Conservation (phyloP, 257 asterid species). For the Salvia miltiorrhiza region DNA sequence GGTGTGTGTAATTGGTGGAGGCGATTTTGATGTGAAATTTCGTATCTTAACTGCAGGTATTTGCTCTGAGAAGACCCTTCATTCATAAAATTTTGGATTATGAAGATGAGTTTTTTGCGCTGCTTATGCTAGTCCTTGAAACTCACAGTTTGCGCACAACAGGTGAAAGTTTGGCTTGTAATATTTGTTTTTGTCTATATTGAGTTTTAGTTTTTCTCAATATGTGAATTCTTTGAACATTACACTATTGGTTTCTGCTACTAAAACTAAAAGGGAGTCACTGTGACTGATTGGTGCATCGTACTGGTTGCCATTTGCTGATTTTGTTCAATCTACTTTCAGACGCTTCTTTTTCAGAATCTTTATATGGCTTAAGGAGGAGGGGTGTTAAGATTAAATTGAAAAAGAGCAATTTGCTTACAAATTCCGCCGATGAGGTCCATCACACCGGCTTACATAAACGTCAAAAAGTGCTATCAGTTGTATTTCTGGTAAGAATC, state of each 20-base stretch:
- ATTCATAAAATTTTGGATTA: slow-evolving; percentile 88
- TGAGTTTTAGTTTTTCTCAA: not conserved
- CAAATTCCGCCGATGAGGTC: slow-evolving; percentile 42
- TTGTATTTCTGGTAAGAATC: slow-evolving; percentile 65
- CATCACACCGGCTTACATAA: slow-evolving; percentile 64
- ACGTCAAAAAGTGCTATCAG: slow-evolving; percentile 86
- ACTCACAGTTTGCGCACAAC: slow-evolving; percentile 91
- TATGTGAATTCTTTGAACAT: not conserved
- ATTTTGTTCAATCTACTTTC: slow-evolving; percentile 23
- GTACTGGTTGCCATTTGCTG: slow-evolving; percentile 17
- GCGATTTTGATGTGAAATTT: not conserved
- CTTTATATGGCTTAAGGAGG: slow-evolving; percentile 83
- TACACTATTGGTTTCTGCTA: slow-evolving; percentile 6
- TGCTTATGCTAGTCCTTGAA: slow-evolving; percentile 92
- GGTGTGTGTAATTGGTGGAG: not conserved
- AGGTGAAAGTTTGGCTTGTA: slow-evolving; percentile 35
- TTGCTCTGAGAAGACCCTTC: slow-evolving; percentile 87
- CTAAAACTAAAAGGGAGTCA: slow-evolving; percentile 11
- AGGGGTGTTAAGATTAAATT: slow-evolving; percentile 64
- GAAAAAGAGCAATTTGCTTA: slow-evolving; percentile 31
- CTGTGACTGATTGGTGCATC: not conserved
- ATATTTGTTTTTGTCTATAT: not conserved
- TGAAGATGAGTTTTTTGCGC: slow-evolving; percentile 88
- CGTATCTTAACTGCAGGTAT: slow-evolving; percentile 48
- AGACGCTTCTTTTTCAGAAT: slow-evolving; percentile 97